Percentiles rank a stretch among this genome's conserved stretches.
phyloP scores from a whole-genome alignment of 495 filamentous ascomycete genomes.

The Rusavskia elegans region DNA sequence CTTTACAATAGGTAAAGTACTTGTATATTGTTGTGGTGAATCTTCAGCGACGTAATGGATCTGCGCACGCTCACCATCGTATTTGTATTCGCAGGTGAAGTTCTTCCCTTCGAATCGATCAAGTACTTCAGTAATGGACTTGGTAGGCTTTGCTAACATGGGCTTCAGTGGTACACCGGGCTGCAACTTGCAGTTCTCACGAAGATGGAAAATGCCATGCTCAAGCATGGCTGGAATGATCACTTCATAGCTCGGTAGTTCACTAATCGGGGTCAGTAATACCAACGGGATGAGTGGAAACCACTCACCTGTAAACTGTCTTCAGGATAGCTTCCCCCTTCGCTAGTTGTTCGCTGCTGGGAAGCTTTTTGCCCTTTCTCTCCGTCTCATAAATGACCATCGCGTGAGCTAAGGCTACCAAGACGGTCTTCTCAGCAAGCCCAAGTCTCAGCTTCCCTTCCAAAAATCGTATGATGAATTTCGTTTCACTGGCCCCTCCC shows the following conservation, averaged over 20 bases:
- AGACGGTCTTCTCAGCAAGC: conserved; percentile 79
- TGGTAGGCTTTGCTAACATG: conserved; percentile 97
- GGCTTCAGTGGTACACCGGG: conserved; percentile 93
- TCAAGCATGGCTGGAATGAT: conserved; percentile 81
- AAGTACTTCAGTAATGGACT: conserved; percentile 95
- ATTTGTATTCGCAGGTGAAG: conserved; percentile 98
- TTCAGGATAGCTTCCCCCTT: conserved; percentile 77
- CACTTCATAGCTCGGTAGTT: conserved; percentile 88
- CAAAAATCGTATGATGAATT: conserved; percentile 80
- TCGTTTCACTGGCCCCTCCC: conserved; percentile 86
- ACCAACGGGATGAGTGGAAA: not conserved
- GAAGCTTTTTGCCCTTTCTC: conserved; percentile 45
- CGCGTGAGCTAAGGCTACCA: conserved; percentile 78
- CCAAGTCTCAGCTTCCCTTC: conserved; percentile 89
- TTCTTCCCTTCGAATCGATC: conserved; percentile 91
- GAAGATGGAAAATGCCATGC: conserved; percentile 66
- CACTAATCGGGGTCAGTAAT: conserved; percentile 27
- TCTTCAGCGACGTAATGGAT: conserved; percentile 93
- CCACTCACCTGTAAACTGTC: conserved; percentile 64
- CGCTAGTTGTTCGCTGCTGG: conserved; percentile 56
- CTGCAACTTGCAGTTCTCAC: conserved; percentile 77
- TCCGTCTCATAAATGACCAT: conserved; percentile 67
- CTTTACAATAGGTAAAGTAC: conserved; percentile 39
- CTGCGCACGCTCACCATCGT: conserved; percentile 91
- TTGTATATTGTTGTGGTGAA: conserved; percentile 44